Evolutionary conservation across 192 early-diverging fungal species (phyloP).

Genomic region (Blastocladiella britannica): DNA sequence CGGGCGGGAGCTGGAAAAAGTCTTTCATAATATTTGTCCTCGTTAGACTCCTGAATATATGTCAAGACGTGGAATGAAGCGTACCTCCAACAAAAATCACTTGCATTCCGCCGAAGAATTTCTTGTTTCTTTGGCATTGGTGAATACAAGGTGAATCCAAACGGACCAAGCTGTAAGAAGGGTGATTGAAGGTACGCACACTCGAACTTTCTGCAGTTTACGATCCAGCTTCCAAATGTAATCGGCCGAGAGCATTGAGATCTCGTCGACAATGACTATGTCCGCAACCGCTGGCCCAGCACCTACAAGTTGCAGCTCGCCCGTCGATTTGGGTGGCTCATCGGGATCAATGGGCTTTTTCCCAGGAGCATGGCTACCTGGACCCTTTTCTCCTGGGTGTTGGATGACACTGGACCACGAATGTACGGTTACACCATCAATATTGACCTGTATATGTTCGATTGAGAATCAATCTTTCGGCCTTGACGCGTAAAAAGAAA

Average conservation of each 20-base stretch:
- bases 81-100: background rate
- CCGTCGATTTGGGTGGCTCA: background rate
- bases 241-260: background rate
- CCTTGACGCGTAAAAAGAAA: no score
- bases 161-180: no score
- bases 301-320: no score
- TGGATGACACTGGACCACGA: background rate
- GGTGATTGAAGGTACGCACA: no score
- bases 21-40: no score
- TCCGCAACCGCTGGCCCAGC: no score
- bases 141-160: no score
- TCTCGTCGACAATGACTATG: background rate
- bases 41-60: no score
- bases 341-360: background rate
- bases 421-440: background rate
- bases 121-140: no score
- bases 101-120: background rate
- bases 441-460: background rate
- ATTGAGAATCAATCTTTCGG: no score
- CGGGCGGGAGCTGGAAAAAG: slow-evolving; percentile 1
- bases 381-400: background rate
- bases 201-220: background rate
- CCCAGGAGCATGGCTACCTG: background rate
- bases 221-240: background rate
- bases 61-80: no score